phyloP scores from a whole-genome alignment of 345 rosid genomes.

The Trapa incisa region DNA sequence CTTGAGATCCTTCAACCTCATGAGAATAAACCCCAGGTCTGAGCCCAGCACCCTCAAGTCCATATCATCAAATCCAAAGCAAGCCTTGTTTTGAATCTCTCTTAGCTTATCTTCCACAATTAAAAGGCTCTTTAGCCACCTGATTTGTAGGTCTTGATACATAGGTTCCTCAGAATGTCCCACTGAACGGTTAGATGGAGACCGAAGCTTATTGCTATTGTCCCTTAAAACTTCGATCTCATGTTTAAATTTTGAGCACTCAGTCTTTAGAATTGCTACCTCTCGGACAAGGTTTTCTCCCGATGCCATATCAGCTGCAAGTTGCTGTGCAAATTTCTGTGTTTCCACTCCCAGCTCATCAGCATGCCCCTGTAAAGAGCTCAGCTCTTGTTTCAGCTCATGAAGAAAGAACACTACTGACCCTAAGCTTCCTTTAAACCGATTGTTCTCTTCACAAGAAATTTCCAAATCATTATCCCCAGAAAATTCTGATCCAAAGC shows the following conservation, averaged over 20 bases:
- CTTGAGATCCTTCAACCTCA: constrained; percentile 58
- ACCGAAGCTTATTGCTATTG: constrained; percentile 20
- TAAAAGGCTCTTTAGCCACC: constrained; percentile 56
- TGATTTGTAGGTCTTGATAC: constrained; percentile 36
- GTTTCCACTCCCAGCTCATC: constrained; percentile 61
- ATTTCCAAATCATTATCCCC: constrained; percentile 50
- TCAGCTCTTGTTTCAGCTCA: constrained; percentile 65
- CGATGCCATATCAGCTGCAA: constrained; percentile 68
- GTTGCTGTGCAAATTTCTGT: constrained; percentile 52
- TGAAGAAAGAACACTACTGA: constrained; percentile 62
- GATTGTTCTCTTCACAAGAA: constrained; percentile 58
- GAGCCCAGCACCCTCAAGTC: constrained; percentile 42
- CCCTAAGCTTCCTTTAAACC: constrained; percentile 70
- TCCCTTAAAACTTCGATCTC: constrained; percentile 41
- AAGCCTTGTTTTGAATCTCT: constrained; percentile 59
- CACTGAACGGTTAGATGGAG: constrained; percentile 13
- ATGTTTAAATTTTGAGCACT: constrained; percentile 61
- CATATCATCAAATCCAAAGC: constrained; percentile 55
- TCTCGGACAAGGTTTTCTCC: constrained; percentile 63
- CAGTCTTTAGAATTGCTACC: constrained; percentile 68
- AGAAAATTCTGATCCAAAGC: constrained; percentile 66
- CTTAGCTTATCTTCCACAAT: constrained; percentile 59
- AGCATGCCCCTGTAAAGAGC: constrained; percentile 55
- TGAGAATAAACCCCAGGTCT: constrained; percentile 53
- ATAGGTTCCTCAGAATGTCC: constrained; percentile 25